phyloP scores from a whole-genome alignment of 371 early-diverging fungal genomes.

The Syncephalastrum sp. region DNA sequence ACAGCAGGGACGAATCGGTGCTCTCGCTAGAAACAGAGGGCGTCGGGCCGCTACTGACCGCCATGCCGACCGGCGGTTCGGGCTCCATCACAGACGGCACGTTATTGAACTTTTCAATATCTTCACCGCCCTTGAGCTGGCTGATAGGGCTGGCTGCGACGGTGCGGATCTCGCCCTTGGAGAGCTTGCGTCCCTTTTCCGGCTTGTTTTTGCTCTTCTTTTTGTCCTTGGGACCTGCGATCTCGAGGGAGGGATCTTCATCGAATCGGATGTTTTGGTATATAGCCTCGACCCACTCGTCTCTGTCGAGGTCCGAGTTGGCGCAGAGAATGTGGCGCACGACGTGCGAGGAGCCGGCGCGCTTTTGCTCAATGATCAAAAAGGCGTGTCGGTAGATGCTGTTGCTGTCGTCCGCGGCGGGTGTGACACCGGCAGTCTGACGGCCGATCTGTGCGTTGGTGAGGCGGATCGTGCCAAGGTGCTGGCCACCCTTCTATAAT shows the following conservation, averaged over 20 bases:
- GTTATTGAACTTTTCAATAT: conserved; percentile 21
- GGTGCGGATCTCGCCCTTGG: conserved; percentile 39
- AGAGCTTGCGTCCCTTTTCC: conserved; percentile 37
- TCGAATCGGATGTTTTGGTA: conserved; percentile 46
- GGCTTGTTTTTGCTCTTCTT: conserved; percentile 16
- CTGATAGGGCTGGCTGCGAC: conserved; percentile 34
- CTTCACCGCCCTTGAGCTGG: conserved; percentile 26
- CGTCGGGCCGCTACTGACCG: conserved; percentile 18
- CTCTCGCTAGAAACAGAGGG: conserved; percentile 22
- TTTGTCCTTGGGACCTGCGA: background rate
- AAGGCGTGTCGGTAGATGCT: conserved; percentile 78
- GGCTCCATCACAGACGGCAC: conserved; percentile 15
- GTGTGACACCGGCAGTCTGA: conserved; percentile 37
- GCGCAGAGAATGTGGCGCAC: conserved; percentile 84
- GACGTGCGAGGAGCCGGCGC: conserved; percentile 58
- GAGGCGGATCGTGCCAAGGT: conserved; percentile 51
- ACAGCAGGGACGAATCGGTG: conserved; percentile 21
- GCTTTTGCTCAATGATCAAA: conserved; percentile 72
- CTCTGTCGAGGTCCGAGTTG: conserved; percentile 85
- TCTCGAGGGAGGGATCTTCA: conserved; percentile 14
- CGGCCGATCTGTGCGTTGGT: conserved; percentile 47
- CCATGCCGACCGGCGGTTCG: conserved; percentile 20
- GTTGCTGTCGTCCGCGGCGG: conserved; percentile 38
- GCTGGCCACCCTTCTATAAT: conserved; percentile 61
- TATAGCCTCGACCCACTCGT: conserved; percentile 82